Evolutionary conservation across 306 rosid genomes (phyloP).

Genomic region (Cicer bijugum): DNA sequence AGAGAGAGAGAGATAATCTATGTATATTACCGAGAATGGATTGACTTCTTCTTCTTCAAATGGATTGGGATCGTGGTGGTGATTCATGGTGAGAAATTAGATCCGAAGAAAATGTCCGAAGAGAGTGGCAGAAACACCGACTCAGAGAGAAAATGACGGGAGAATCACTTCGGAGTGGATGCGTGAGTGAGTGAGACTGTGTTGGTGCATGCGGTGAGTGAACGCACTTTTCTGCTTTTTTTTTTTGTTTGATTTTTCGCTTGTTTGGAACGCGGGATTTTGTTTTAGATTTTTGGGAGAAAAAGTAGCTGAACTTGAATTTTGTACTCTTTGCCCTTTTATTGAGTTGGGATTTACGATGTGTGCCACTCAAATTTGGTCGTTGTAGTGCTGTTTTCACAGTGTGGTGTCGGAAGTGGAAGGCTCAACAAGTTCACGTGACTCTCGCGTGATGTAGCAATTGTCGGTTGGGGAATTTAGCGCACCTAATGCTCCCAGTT

Average conservation of each 20-base stretch:
- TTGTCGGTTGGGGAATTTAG: constrained; percentile 7
- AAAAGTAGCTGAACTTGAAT: constrained; percentile 26
- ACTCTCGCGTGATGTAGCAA: constrained; percentile 32
- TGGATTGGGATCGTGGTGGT: constrained; percentile 90
- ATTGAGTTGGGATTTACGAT: constrained; percentile 27
- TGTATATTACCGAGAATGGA: constrained; percentile 82
- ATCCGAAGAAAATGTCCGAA: constrained; percentile 56
- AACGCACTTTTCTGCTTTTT: constrained; percentile 42
- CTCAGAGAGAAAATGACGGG: constrained; percentile 2
- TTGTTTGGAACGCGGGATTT: constrained; percentile 62
- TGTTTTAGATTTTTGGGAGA: constrained; percentile 14
- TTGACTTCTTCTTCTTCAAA: constrained; percentile 91
- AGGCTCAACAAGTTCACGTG: constrained; percentile 34
- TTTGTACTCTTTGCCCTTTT: constrained; percentile 34
- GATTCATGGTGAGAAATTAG: constrained; percentile 69
- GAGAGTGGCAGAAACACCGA: constrained; percentile 33
- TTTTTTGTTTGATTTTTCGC: constrained; percentile 27
- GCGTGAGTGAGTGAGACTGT: constrained; percentile 28
- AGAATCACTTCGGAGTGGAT: neutral
- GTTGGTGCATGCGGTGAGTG: constrained; percentile 33
- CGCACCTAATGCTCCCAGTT: no score
- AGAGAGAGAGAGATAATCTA: neutral
- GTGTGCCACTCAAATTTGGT: neutral
- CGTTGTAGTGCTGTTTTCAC: constrained; percentile 34
- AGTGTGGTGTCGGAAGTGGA: constrained; percentile 13